Conservation (phyloP, 2,329 filamentous ascomycete species). For the Saccharata proteae region DNA sequence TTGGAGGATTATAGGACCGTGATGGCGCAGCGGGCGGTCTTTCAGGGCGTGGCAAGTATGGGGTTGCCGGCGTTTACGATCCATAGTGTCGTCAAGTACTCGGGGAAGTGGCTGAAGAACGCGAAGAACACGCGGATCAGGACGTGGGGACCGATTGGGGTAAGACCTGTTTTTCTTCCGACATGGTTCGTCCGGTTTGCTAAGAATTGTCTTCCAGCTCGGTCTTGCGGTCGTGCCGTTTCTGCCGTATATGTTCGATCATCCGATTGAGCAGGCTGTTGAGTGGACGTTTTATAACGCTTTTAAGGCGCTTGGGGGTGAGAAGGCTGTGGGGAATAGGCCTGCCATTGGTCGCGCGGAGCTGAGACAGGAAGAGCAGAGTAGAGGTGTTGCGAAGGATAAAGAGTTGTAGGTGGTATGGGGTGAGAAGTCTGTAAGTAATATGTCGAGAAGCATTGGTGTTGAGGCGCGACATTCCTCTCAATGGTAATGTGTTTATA, state of each 20-base stretch:
- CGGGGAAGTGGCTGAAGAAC: constrained; percentile 76
- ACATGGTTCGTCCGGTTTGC: constrained; percentile 1
- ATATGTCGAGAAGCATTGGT: too few species aligned
- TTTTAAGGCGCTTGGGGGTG: constrained; percentile 61
- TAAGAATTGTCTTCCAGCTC: constrained; percentile 34
- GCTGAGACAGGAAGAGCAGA: constrained; percentile 21
- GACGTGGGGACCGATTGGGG: constrained; percentile 83
- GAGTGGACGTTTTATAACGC: constrained; percentile 82
- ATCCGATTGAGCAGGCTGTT: constrained; percentile 83
- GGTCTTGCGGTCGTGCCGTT: constrained; percentile 61
- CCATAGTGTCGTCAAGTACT: constrained; percentile 84
- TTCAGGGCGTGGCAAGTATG: constrained; percentile 88
- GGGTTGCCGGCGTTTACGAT: constrained; percentile 88
- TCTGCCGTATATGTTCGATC: constrained; percentile 73
- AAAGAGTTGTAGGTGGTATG: constrained; percentile 29
- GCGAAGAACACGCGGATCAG: constrained; percentile 49
- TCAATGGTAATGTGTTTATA: too few species aligned
- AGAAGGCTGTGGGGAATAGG: constrained; percentile 38
- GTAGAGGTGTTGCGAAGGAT: constrained; percentile 17
- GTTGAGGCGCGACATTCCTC: too few species aligned
- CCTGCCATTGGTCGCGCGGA: constrained; percentile 27
- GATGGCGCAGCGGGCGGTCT: constrained; percentile 81
- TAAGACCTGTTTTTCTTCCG: constrained; percentile 39
- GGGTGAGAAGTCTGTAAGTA: too few species aligned
- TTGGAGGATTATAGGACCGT: constrained; percentile 85